Evolutionary conservation across 805 yeast genomes (phyloP).

Genomic region (Hanseniaspora occidentalis): DNA sequence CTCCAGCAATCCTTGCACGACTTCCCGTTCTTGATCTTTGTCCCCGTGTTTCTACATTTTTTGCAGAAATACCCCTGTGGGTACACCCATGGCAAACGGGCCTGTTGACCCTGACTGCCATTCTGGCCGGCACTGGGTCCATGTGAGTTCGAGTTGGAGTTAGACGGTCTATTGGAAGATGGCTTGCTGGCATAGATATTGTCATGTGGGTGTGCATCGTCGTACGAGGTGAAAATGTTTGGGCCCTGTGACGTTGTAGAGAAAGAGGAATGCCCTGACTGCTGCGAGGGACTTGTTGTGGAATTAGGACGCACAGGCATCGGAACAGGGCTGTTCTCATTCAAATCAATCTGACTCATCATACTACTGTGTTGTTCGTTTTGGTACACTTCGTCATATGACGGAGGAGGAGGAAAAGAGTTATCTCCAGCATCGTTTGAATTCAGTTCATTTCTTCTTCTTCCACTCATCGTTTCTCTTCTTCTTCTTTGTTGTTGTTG

Average conservation of each 20-base stretch:
- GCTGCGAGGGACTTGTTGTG: conserved; percentile 3
- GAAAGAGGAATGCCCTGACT: background rate
- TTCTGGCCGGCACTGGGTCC: background rate
- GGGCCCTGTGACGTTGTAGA: too few species aligned
- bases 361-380: too few species aligned
- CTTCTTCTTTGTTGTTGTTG: background rate
- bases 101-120: background rate
- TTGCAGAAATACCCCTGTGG: conserved; percentile 50
- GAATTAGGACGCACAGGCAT: background rate
- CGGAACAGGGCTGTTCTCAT: conserved; percentile 1
- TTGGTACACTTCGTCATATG: conserved; percentile 31
- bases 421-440: background rate
- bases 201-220: background rate
- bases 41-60: conserved; percentile 68
- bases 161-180: too few species aligned
- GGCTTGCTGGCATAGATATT: background rate
- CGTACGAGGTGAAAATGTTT: background rate
- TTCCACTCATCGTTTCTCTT: background rate
- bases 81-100: conserved; percentile 47
- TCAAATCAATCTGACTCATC: too few species aligned
- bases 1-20: conserved; percentile 65
- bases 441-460: background rate
- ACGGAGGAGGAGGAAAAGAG: conserved; percentile 35
- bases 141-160: too few species aligned
- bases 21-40: conserved; percentile 42